Evolutionary conservation across 345 rosid genomes (phyloP).

Genomic region (Psidium guajava): DNA sequence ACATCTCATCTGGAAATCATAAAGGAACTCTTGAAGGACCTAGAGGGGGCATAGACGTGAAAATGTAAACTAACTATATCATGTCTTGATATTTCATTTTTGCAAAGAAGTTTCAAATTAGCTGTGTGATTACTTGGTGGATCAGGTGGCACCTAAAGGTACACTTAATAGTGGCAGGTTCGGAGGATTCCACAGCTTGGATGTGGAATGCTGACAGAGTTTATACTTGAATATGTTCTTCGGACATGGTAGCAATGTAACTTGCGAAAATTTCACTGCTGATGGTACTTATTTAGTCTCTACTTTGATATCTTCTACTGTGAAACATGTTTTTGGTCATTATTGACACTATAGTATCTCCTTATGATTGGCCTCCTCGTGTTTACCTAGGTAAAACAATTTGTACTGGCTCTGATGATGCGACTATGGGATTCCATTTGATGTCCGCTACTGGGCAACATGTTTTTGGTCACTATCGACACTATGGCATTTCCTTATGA

Average conservation of each 20-base stretch:
- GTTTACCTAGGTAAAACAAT: slow-evolving; percentile 47
- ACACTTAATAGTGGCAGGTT: slow-evolving; percentile 69
- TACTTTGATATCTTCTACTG: not conserved
- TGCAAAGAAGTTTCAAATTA: not conserved
- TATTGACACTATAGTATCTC: not conserved
- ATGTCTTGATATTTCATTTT: not conserved
- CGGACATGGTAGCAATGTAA: slow-evolving; percentile 53
- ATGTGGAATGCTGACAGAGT: slow-evolving; percentile 92
- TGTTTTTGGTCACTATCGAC: not conserved
- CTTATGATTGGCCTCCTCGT: not conserved
- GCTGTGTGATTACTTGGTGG: slow-evolving; percentile 41
- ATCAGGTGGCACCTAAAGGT: slow-evolving; percentile 91
- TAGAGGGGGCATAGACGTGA: slow-evolving; percentile 63
- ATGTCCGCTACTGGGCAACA: not conserved
- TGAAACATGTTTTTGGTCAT: not conserved
- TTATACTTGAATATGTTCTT: slow-evolving; percentile 54
- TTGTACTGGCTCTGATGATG: slow-evolving; percentile 87
- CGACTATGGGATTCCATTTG: slow-evolving; percentile 8
- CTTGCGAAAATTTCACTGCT: slow-evolving; percentile 83
- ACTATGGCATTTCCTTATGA: not conserved
- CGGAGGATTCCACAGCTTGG: slow-evolving; percentile 64
- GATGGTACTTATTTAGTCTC: slow-evolving; percentile 36
- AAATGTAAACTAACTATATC: not conserved
- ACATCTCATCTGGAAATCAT: slow-evolving; percentile 36
- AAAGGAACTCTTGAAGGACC: slow-evolving; percentile 57